A percentile compares a stretch with the other conserved stretches of the same genome.
phyloP scores from a whole-genome alignment of 768 basidiomycete genomes.

The Tephrocybe sp. region DNA sequence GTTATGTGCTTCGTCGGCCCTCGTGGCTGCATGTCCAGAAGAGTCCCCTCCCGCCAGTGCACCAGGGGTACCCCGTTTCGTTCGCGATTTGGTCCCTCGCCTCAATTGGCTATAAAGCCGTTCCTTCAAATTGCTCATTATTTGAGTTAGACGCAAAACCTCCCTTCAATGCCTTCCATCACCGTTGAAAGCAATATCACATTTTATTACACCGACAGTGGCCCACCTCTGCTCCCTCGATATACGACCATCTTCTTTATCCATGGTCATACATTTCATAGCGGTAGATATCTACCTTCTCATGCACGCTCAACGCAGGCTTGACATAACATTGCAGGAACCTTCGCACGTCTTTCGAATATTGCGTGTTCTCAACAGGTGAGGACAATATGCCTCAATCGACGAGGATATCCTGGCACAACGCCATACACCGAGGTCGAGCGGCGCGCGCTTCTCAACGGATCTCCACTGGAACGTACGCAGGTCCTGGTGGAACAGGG shows the following conservation, averaged over 20 bases:
- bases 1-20: no score
- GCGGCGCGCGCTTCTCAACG: slow-evolving; percentile 10
- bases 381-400: slow-evolving; percentile 31
- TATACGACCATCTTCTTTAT: slow-evolving; percentile 28
- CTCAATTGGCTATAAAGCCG: no score
- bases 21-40: no score
- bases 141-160: no score
- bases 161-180: slow-evolving; percentile 1
- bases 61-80: no score
- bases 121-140: no score
- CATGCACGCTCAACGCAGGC: no score
- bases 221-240: slow-evolving; percentile 16
- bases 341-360: slow-evolving; percentile 22
- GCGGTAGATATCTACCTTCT: slow-evolving; percentile 13
- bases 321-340: slow-evolving; percentile 15
- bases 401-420: slow-evolving; percentile 33
- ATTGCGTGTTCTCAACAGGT: slow-evolving; percentile 18
- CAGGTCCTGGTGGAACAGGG: slow-evolving; percentile 27
- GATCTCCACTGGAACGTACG: slow-evolving; percentile 17
- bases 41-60: no score
- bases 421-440: slow-evolving; percentile 29
- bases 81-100: no score
- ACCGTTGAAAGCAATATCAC: background rate
- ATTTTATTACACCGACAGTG: slow-evolving; percentile 31
- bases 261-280: slow-evolving; percentile 30